phyloP scores from a whole-genome alignment of 73 alveolate species.

The Paramecium biaurelia region DNA sequence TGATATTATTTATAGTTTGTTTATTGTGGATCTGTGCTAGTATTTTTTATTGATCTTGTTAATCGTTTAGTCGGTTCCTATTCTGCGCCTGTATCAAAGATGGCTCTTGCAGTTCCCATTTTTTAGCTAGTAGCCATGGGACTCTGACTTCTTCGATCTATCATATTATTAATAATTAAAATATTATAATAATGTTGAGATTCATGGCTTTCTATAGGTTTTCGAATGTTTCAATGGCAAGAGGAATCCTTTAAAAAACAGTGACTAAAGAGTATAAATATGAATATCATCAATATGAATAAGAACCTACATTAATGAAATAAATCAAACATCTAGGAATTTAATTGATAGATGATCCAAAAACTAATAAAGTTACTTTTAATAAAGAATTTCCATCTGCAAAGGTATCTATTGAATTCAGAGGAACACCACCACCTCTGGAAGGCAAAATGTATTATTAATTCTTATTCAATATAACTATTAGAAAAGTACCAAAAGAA shows the following conservation, averaged over 20 bases:
- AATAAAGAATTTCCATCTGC: background rate
- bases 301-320: background rate
- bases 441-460: background rate
- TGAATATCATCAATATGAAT: background rate
- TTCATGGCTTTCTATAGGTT: background rate
- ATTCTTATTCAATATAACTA: too few relatives aligned
- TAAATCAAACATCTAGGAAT: background rate
- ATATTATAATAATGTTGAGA: background rate
- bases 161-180: background rate
- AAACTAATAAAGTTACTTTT: background rate
- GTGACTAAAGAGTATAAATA: background rate
- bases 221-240: background rate
- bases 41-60: background rate
- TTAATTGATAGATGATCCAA: background rate
- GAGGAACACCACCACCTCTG: background rate
- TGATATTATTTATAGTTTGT: background rate
- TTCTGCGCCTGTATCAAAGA: background rate
- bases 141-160: constrained; percentile 29
- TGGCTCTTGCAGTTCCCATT: constrained; percentile 48
- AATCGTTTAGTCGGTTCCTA: background rate
- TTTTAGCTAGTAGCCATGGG: constrained; percentile 4
- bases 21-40: background rate
- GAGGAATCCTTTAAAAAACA: background rate
- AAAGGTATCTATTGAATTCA: background rate
- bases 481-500: background rate